Evolutionary conservation across 2,329 filamentous ascomycete genomes (phyloP), one percentile per base, ranked within the genome.

Genomic region (Davidsoniella eucalypti): DNA sequence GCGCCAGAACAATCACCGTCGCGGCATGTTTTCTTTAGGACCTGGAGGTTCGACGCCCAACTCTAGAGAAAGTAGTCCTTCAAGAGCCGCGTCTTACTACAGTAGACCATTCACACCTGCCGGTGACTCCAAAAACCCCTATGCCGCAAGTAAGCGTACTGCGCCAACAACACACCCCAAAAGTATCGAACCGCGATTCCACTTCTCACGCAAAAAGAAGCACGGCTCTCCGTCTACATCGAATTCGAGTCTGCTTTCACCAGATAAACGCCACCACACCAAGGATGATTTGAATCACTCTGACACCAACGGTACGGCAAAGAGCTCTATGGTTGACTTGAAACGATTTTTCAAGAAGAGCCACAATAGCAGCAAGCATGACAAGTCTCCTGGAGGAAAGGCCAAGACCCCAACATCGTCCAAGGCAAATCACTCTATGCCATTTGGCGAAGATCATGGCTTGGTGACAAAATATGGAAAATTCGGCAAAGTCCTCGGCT

Each of bases 391-490:
- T 2, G 87, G 84, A 56, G 77, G 83, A 26, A 72, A 82, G 3
- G 67, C 71, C 8, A 80, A 80, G 1, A 80, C 80, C 5, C 74
- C 75, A 37, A 69, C 75, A 6, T 72, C 76, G 12, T 61, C 73
- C 39, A 65, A 69, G 52, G 68, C 71, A 1, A 68, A 70, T 4
- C 64, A 69, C 58, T 73, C 69, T 1, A 67, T 68, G 4, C 92
- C 92, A 0, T 98, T 98, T 62, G 86, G 84, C 18, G 90, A 96
- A 58, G 90, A 96, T 57, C 88, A 96, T 61, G 87, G 87, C 3
- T 69, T 96, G 17, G 75, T 84, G 44, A 87, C 84, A 52, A 95
- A 90, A 60, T 98, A 96, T 62, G 92, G 92, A 43, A 96, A 95
- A 61, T 82, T 98, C 56, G 92, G 90, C 52, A 92, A 86, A 61